These are phyloP conservation scores for Grosmannia clavigera DNA, from an alignment of 2,329 filamentous ascomycete genomes.

Conservation along the genomic window DNA sequence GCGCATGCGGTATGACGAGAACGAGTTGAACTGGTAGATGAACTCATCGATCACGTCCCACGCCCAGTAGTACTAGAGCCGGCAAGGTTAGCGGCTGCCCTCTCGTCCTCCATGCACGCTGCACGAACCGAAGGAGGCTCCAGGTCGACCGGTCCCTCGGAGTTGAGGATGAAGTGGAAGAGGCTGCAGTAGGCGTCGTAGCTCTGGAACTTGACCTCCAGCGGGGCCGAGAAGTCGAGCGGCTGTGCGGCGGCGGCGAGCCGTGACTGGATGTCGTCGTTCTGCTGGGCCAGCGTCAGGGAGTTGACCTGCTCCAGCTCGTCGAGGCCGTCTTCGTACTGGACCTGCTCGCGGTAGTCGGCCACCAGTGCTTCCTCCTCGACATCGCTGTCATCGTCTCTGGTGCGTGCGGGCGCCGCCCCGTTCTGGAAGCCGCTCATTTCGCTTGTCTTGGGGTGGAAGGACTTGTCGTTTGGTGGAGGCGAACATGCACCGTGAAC, in stretches of 20 bases:
- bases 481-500: background rate
- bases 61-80: constrained; percentile 90
- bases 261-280: constrained; percentile 87
- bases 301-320: constrained; percentile 67
- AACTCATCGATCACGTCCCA: constrained; percentile 99
- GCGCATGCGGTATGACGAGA: constrained; percentile 91
- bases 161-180: constrained; percentile 99
- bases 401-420: constrained; percentile 43
- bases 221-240: constrained; percentile 86
- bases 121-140: constrained; percentile 73
- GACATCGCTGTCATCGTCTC: constrained; percentile 78
- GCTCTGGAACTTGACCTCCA: constrained; percentile 96
- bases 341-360: constrained; percentile 93
- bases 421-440: constrained; percentile 55
- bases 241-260: constrained; percentile 86
- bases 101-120: background rate
- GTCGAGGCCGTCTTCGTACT: constrained; percentile 77
- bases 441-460: background rate
- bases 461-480: background rate
- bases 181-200: constrained; percentile 99
- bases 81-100: background rate
- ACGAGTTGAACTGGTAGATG: constrained; percentile 99
- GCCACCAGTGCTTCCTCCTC: constrained; percentile 93
- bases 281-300: constrained; percentile 57
- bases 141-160: constrained; percentile 93